A percentile compares a stretch with the other conserved stretches of the same genome.
phyloP scores from a whole-genome alignment of 140 eudicot genomes.

The Anethum foeniculum region DNA sequence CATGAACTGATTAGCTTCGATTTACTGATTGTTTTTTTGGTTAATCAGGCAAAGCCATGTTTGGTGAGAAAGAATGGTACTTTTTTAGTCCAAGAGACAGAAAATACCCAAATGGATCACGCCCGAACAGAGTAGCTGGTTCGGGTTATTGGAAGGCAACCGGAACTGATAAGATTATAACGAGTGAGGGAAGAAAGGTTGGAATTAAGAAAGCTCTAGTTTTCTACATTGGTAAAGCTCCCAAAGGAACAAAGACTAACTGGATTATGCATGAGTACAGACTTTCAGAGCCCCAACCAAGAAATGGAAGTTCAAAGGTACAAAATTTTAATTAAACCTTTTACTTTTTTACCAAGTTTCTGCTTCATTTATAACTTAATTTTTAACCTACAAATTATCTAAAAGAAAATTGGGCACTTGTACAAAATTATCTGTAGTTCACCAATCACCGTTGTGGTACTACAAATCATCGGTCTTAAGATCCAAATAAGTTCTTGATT shows the following conservation, averaged over 20 bases:
- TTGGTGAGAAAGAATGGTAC: slow-evolving; percentile 90
- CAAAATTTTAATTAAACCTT: background rate
- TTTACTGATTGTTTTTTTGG: background rate
- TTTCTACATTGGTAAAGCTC: slow-evolving; percentile 78
- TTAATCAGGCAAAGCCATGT: slow-evolving; percentile 51
- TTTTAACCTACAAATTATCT: too few relatives aligned
- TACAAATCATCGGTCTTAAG: too few relatives aligned
- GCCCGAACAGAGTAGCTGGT: slow-evolving; percentile 87
- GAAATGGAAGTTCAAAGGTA: slow-evolving; percentile 56
- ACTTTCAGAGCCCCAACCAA: slow-evolving; percentile 54
- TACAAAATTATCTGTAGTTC: too few relatives aligned
- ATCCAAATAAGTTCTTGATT: too few relatives aligned
- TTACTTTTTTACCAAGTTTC: too few relatives aligned
- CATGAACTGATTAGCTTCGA: background rate
- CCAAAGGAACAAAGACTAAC: slow-evolving; percentile 74
- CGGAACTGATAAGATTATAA: slow-evolving; percentile 72
- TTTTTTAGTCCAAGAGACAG: slow-evolving; percentile 77
- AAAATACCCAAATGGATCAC: slow-evolving; percentile 78
- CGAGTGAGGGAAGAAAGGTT: slow-evolving; percentile 52
- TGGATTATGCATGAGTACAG: slow-evolving; percentile 94
- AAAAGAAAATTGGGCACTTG: too few relatives aligned
- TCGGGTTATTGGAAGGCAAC: slow-evolving; percentile 94
- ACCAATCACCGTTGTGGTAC: too few relatives aligned
- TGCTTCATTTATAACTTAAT: too few relatives aligned
- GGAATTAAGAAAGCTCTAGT: slow-evolving; percentile 87